phyloP scores from a whole-genome alignment of 2,329 filamentous ascomycete species.

The Calonectria multiphialidica region DNA sequence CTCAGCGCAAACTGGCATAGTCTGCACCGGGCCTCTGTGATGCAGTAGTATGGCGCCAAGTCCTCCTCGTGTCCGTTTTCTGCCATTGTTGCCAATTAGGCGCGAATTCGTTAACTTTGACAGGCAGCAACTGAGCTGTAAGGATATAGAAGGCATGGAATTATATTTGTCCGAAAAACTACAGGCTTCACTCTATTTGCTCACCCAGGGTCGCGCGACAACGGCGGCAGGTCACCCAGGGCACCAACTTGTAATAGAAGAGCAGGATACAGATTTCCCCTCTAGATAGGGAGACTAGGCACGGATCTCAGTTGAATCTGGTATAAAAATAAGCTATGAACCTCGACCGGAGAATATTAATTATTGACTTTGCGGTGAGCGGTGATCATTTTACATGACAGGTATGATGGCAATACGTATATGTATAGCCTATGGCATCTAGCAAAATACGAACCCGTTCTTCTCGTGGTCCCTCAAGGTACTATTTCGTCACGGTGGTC shows the following conservation, averaged over 20 bases:
- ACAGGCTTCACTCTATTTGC: too few species aligned
- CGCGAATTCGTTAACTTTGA: too few species aligned
- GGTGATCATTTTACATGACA: not conserved
- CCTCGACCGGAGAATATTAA: too few species aligned
- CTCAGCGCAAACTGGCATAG: constrained; percentile 19
- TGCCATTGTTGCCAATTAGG: not conserved
- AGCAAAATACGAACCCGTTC: not conserved
- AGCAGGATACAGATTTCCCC: too few species aligned
- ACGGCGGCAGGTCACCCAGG: too few species aligned
- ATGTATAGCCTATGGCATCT: not conserved
- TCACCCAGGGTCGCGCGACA: too few species aligned
- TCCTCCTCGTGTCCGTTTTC: not conserved
- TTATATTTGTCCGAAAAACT: too few species aligned
- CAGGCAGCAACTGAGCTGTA: too few species aligned
- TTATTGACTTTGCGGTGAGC: not conserved
- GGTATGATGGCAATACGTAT: too few species aligned
- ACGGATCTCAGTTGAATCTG: not conserved
- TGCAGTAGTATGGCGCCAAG: constrained; percentile 12
- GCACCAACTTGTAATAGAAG: too few species aligned
- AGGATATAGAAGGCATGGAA: too few species aligned
- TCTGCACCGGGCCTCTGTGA: constrained; percentile 25
- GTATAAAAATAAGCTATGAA: not conserved
- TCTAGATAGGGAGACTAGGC: not conserved
- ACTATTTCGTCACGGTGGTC: not conserved
- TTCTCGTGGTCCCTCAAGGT: not conserved